Evolutionary conservation across 78 protist genomes (phyloP).

Genomic region (Emiliania huxleyi): DNA sequence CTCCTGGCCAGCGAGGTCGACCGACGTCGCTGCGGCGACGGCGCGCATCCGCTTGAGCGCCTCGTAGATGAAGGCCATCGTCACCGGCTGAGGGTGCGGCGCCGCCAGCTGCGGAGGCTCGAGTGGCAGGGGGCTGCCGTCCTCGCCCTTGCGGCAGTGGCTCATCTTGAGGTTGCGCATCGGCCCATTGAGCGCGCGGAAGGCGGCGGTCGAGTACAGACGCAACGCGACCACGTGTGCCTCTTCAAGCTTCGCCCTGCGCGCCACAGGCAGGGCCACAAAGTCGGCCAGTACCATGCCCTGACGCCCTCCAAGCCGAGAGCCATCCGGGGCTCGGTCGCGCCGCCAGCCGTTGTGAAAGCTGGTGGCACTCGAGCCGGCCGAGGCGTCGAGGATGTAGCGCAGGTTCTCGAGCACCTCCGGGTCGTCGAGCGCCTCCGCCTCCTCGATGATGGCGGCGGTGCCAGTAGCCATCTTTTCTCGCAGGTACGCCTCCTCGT

Average conservation of each 20-base stretch:
- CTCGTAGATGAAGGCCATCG: neutral
- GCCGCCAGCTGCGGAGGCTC: neutral
- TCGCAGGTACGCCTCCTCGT: neutral
- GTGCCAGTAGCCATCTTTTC: neutral
- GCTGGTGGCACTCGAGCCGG: neutral
- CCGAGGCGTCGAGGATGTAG: neutral
- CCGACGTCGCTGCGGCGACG: neutral
- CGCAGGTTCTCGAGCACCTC: neutral
- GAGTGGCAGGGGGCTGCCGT: neutral
- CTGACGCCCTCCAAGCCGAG: neutral
- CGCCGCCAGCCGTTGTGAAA: neutral
- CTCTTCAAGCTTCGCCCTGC: neutral
- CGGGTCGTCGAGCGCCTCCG: neutral
- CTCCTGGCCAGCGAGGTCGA: too few relatives aligned
- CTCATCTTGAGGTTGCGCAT: neutral
- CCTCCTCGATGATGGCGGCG: neutral
- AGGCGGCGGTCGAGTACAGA: conserved; percentile 20
- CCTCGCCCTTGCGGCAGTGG: neutral
- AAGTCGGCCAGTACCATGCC: neutral
- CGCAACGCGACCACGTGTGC: conserved; percentile 23
- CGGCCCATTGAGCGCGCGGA: neutral
- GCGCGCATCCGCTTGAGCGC: neutral
- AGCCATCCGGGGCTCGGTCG: neutral
- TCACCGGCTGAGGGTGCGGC: neutral
- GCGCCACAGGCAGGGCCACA: neutral